Evolutionary conservation across 2,329 filamentous ascomycete species (phyloP).

Genomic region (Magnaporthiopsis rhizophila): DNA sequence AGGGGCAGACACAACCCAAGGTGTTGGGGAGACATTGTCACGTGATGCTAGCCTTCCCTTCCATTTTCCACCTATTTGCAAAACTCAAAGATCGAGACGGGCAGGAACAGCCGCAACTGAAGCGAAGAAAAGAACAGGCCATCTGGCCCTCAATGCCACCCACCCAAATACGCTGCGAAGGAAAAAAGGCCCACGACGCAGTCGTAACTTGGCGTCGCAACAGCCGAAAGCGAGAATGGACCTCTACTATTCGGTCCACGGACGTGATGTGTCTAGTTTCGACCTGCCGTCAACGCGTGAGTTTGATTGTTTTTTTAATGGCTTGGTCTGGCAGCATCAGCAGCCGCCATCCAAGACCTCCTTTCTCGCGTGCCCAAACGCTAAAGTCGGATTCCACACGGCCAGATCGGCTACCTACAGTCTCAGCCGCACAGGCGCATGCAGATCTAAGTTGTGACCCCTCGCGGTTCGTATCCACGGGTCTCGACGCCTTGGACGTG

Average conservation of each 20-base stretch:
- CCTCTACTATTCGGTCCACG: constrained; percentile 50
- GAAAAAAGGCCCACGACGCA: background rate
- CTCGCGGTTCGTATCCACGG: constrained; percentile 46
- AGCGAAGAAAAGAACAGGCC: no score
- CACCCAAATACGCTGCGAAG: background rate
- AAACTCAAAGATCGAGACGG: background rate
- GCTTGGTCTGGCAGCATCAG: background rate
- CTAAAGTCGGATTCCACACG: constrained; percentile 4
- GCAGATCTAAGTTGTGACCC: constrained; percentile 47
- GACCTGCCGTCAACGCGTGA: constrained; percentile 43
- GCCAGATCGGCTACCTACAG: constrained; percentile 66
- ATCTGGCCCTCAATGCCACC: no score
- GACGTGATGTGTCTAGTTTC: constrained; percentile 54
- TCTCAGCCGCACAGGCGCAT: constrained; percentile 67
- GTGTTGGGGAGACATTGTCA: background rate
- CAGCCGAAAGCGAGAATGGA: background rate
- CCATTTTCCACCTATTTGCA: background rate
- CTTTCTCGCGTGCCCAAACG: constrained; percentile 11
- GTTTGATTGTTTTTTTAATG: constrained; percentile 17
- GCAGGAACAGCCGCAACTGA: background rate
- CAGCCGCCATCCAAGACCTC: background rate
- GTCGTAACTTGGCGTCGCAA: constrained; percentile 26
- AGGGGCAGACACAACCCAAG: constrained; percentile 18
- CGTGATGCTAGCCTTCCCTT: background rate
- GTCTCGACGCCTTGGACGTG: constrained; percentile 44